Percentiles rank a stretch among this genome's conserved stretches.
These are phyloP conservation scores for Cenchrus americanus DNA, from an alignment of 176 grass and related monocot genomes.

Conservation along the genomic window DNA sequence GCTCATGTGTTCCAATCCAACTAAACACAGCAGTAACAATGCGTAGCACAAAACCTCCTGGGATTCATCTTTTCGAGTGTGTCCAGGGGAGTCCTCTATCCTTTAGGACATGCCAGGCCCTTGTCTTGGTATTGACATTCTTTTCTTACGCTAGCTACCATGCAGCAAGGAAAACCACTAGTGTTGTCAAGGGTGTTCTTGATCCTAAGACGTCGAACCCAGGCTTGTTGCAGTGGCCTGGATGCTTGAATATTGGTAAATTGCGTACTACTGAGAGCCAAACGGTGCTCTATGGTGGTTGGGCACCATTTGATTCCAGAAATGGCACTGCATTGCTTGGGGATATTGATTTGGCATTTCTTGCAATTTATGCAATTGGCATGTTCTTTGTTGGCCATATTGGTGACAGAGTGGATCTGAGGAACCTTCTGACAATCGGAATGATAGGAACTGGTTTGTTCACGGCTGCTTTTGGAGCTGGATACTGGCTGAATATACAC, in stretches of 20 bases:
- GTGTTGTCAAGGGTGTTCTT: conserved; percentile 63
- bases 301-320: conserved; percentile 58
- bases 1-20: background rate
- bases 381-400: conserved; percentile 70
- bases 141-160: conserved; percentile 62
- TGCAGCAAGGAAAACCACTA: conserved; percentile 60
- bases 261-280: conserved; percentile 2
- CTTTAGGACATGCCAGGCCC: conserved; percentile 49
- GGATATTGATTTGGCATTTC: conserved; percentile 63
- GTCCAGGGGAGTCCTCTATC: conserved; percentile 39
- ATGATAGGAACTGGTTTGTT: conserved; percentile 64
- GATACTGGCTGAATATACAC: conserved; percentile 61
- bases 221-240: conserved; percentile 30
- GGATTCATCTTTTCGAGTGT: conserved; percentile 47
- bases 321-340: conserved; percentile 61
- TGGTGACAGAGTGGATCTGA: conserved; percentile 59
- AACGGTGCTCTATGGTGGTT: conserved; percentile 28
- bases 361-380: conserved; percentile 53
- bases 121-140: conserved; percentile 56
- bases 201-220: conserved; percentile 50
- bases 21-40: conserved; percentile 31
- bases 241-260: conserved; percentile 31
- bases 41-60: conserved; percentile 41
- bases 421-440: conserved; percentile 51
- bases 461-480: conserved; percentile 55